Evolutionary conservation across 1,284 basidiomycete species (phyloP).

Genomic region (Pseudozyma sp.): DNA sequence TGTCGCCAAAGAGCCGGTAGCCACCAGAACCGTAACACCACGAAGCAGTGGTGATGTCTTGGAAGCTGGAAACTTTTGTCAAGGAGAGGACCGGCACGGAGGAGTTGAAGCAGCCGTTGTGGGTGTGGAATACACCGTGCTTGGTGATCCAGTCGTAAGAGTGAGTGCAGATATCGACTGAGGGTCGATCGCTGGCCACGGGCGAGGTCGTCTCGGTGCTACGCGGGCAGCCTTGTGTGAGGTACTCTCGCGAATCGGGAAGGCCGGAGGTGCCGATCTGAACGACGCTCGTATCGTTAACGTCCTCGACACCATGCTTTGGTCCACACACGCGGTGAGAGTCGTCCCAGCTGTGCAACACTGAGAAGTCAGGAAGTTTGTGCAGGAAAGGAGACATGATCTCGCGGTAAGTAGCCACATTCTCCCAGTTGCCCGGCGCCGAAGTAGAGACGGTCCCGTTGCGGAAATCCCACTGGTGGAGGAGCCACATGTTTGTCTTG

Average conservation of each 20-base stretch:
- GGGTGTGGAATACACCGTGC: conserved; percentile 19
- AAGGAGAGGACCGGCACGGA: conserved; percentile 24
- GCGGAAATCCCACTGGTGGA: conserved; percentile 24
- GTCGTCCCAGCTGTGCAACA: conserved; percentile 37
- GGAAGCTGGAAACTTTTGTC: conserved; percentile 21
- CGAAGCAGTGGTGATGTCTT: conserved; percentile 33
- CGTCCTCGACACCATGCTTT: conserved; percentile 9
- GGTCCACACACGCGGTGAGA: conserved; percentile 23
- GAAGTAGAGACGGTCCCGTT: conserved; percentile 14
- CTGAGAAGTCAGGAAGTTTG: conserved; percentile 21
- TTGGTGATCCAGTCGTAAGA: conserved; percentile 9
- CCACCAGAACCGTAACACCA: conserved; percentile 22
- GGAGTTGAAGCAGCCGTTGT: conserved; percentile 18
- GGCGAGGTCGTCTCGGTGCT: conserved; percentile 8
- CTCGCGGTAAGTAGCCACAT: not conserved
- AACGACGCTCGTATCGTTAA: not conserved
- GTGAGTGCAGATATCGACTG: conserved; percentile 25
- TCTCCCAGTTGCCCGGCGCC: conserved; percentile 5
- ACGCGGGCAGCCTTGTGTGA: conserved; percentile 18
- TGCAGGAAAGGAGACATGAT: conserved; percentile 27
- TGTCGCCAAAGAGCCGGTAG: conserved; percentile 17
- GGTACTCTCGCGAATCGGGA: conserved; percentile 1
- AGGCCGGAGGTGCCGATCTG: not conserved
- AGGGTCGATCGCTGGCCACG: conserved; percentile 26
- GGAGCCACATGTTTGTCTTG: conserved; percentile 1